Percentiles rank a stretch among this genome's conserved stretches.
These are phyloP conservation scores for Hypoxylon subgilvum DNA, from an alignment of 495 filamentous ascomycete genomes.

Conservation along the genomic window DNA sequence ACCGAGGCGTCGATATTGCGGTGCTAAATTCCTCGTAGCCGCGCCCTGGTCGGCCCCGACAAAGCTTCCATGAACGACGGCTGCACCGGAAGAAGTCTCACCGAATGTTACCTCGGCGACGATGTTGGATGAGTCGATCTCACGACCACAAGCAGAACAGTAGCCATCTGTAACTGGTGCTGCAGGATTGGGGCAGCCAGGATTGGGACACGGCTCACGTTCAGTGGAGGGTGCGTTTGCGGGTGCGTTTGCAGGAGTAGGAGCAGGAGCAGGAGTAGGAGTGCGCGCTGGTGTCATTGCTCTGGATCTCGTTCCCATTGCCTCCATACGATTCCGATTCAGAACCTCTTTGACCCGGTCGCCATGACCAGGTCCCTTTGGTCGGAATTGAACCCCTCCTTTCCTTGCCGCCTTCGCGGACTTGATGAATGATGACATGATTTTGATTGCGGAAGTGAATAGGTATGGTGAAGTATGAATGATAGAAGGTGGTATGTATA, in stretches of 20 bases:
- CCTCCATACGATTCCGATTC: constrained; percentile 38
- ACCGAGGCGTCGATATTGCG: constrained; percentile 55
- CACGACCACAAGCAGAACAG: constrained; percentile 82
- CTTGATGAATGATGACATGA: constrained; percentile 41
- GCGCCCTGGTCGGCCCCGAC: constrained; percentile 77
- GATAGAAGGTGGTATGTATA: not conserved
- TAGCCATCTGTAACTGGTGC: constrained; percentile 59
- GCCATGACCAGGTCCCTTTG: constrained; percentile 24
- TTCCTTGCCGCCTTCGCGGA: constrained; percentile 27
- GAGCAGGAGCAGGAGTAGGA: constrained; percentile 9
- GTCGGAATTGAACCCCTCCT: constrained; percentile 31
- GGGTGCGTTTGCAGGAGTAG: constrained; percentile 9
- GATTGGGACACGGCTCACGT: constrained; percentile 36
- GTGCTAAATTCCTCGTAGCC: constrained; percentile 53
- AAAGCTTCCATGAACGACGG: constrained; percentile 87
- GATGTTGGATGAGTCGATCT: constrained; percentile 82
- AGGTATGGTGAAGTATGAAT: constrained; percentile 7
- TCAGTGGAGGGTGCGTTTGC: constrained; percentile 24
- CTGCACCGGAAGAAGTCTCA: constrained; percentile 79
- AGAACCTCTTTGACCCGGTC: constrained; percentile 41
- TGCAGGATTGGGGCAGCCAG: constrained; percentile 39
- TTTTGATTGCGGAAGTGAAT: not conserved
- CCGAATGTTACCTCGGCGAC: constrained; percentile 90
- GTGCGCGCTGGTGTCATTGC: constrained; percentile 13
- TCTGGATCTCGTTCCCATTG: constrained; percentile 29